A percentile compares a stretch with the other conserved stretches of the same genome.
phyloP scores from a whole-genome alignment of 148 eudicot genomes.

The Camellia lanceoleosa region DNA sequence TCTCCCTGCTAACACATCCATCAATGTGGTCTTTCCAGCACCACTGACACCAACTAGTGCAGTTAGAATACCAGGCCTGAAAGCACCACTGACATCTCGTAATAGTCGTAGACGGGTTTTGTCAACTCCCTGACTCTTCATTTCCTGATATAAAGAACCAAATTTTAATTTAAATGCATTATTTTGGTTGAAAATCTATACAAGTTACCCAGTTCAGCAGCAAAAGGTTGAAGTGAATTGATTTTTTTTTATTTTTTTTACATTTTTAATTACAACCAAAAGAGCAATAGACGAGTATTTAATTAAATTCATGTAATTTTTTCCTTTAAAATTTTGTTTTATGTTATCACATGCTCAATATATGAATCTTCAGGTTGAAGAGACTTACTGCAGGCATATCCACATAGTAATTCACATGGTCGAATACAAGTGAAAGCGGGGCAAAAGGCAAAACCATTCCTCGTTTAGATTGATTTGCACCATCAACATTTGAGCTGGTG shows the following conservation, averaged over 20 bases:
- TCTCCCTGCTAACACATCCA: slow-evolving; percentile 42
- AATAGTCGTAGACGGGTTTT: slow-evolving; percentile 27
- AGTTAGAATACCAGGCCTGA: slow-evolving; percentile 35
- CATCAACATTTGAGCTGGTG: background rate
- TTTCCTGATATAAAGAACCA: slow-evolving; percentile 24
- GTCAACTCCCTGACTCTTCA: slow-evolving; percentile 32
- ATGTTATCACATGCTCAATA: too few relatives aligned
- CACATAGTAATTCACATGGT: slow-evolving; percentile 37
- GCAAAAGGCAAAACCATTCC: slow-evolving; percentile 39
- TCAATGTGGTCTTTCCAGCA: slow-evolving; percentile 39
- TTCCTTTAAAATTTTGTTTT: too few relatives aligned
- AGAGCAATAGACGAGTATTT: background rate
- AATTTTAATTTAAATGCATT: background rate
- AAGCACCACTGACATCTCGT: slow-evolving; percentile 37
- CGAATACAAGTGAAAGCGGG: slow-evolving; percentile 36
- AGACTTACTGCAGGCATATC: slow-evolving; percentile 36
- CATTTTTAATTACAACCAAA: too few relatives aligned
- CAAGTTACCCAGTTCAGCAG: background rate
- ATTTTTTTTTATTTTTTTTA: too few relatives aligned
- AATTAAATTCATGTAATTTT: too few relatives aligned
- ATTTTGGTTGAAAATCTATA: too few relatives aligned
- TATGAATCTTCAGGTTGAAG: background rate
- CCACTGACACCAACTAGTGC: slow-evolving; percentile 43
- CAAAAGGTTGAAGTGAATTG: background rate
- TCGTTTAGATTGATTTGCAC: slow-evolving; percentile 16